A percentile compares a stretch with the other conserved stretches of the same genome.
Conservation (phyloP, 1,284 basidiomycete species). For the Irpex sp. region DNA sequence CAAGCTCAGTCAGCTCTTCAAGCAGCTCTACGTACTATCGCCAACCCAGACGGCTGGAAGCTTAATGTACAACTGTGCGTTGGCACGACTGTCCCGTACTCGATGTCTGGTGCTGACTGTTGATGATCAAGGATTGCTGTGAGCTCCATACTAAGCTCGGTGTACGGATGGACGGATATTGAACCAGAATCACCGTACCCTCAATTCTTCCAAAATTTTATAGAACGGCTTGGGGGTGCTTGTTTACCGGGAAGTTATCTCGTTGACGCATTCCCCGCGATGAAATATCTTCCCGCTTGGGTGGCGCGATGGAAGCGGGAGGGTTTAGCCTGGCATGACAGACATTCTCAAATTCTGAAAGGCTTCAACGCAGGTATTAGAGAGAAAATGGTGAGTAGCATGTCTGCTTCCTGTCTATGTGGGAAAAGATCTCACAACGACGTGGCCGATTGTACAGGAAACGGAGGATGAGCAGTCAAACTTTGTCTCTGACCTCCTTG, state of each 20-base stretch:
- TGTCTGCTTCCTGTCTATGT: no score
- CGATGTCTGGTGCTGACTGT: no score
- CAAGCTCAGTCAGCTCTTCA: background rate
- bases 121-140: background rate
- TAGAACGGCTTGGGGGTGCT: background rate
- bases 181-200: background rate
- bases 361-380: background rate
- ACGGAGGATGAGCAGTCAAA: background rate
- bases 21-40: background rate
- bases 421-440: background rate
- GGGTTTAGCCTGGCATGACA: constrained; percentile 3
- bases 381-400: background rate
- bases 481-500: background rate
- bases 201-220: background rate
- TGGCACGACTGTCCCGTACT: no score
- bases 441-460: background rate
- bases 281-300: constrained; percentile 9
- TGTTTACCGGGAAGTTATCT: background rate
- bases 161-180: background rate
- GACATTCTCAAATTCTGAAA: constrained; percentile 7
- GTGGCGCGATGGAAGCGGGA: constrained; percentile 10
- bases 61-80: background rate
- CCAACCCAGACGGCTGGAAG: background rate
- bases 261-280: background rate
- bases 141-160: background rate